Base-by-base conservation (phyloP, 164 flowering plant genomes). In the Akebia trifoliata region DNA sequence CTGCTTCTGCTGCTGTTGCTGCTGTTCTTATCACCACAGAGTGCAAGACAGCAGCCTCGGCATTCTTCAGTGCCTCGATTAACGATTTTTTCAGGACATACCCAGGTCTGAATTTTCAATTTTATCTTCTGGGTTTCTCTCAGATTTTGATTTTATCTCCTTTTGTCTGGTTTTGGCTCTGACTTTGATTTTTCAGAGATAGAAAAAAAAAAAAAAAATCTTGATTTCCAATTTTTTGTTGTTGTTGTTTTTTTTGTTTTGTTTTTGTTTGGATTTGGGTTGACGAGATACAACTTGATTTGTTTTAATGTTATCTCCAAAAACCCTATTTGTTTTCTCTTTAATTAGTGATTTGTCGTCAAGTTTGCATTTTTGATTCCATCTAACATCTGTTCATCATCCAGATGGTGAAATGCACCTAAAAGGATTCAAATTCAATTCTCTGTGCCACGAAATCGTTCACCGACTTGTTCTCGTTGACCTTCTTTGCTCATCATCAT, bases 321-420 rank as follows among this genome's bases (percentile, higher is more conserved):
- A 47, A 62, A 35, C 54, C 66, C 62, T 58, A 62, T 60, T 63
- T 51, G 54, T 54, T 65, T 20, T 63, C 65, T 61, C 63, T 65
- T 72, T 50, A n/a, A n/a, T n/a, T n/a, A n/a, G 57, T 65, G 59
- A 68, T 72, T 56, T 72, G 77, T 66, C 77, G 46, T 56, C 59
- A 35, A 39, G 56, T 57, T 55, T 25, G 22, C 6, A 32, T 30
- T 25, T 29, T 42, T 61, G 34, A 47, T 21, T 39, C 45, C 30
- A 35, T 46, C 37, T 36, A 32, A 40, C 39, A 8, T 11, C 35
- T 18, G n/a, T 34, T 45, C 57, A 22, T 32, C n/a, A 50, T 30
- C 63, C 70, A 71, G 75, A 76, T 71, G 81, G 81, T 78, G 90
- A 76, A 81, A 81, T 86, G 84, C 84, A 45, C 78, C 39, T 75